Evolutionary conservation across 441 rosid genomes (phyloP).

Genomic region (Arabidopsis hybrid): DNA sequence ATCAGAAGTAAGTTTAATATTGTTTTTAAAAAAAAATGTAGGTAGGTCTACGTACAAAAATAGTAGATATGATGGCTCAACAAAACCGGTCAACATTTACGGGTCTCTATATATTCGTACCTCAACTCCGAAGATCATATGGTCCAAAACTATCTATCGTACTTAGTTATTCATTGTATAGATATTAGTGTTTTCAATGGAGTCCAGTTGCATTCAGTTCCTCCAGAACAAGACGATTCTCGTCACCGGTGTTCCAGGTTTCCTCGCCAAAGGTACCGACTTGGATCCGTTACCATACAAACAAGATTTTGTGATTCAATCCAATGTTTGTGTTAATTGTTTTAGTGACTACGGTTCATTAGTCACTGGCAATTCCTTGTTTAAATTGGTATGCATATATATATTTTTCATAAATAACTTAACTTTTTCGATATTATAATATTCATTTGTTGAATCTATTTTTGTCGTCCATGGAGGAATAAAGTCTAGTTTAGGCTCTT

Average conservation of each 20-base stretch:
- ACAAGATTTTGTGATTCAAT: conserved; percentile 6
- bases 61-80: conserved; percentile 40
- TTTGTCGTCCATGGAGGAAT: neutral
- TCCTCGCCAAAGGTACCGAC: conserved; percentile 55
- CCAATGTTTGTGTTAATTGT: neutral
- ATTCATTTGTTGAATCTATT: neutral
- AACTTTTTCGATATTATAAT: neutral
- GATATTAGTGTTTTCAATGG: conserved; percentile 28
- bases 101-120: conserved; percentile 26
- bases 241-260: conserved; percentile 55
- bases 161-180: neutral
- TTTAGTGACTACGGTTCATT: conserved; percentile 1
- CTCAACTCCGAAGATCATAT: conserved; percentile 1
- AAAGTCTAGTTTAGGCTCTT: neutral
- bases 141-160: neutral
- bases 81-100: conserved; percentile 15
- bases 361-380: neutral
- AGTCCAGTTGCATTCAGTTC: conserved; percentile 43
- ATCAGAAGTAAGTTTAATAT: neutral
- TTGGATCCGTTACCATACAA: neutral
- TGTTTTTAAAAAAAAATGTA: neutral
- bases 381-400: neutral
- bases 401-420: neutral
- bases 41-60: conserved; percentile 34
- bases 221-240: conserved; percentile 57